Evolutionary conservation across 1,284 basidiomycete genomes (phyloP), one percentile per base, ranked within the genome.

Genomic region (Puccinia hordei): DNA sequence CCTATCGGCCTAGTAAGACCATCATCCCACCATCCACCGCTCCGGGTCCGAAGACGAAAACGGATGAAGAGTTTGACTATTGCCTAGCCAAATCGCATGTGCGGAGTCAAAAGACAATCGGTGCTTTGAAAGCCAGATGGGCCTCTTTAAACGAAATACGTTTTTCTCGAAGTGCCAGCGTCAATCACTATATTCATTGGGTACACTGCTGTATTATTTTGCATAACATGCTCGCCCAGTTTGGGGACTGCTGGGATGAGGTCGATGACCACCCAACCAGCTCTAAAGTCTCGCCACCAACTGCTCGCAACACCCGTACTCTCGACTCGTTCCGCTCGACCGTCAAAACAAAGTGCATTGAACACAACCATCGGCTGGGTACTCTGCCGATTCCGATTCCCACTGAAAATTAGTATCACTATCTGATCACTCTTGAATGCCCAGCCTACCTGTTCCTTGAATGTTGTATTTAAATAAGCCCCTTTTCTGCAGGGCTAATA

Each of bases 61-160:
- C 27, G 41, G 57, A 73, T 30, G 57, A 59, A 38, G 72, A 73
- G 53, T 57, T 73, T 44, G 41, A 73, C 12, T 73, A 44, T 15
- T 73, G 53, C 35, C 38, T 73, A 59, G 49, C 72, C 27, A 73
- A 73, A 27, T 55, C 72, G 15, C 72, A 59, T 59, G 38, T 13
- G 19, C 72, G 51, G n/a, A 73, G 41, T 73, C 19, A 38, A n/a
- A 53, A 61, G 41, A 24, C 72, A 1, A 73, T 73, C 10, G 72
- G 55, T 12, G 24, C 22, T 10, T 61, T 73, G 22, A 59, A 44
- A n/a, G 38, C 33, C 8, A 53, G 53, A 35, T 73, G 72, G 72
- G 55, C 55, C 19, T 73, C 72, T 0, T 22, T 73, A 12, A 55
- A 73, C 17, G 41, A 59, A n/a, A 55, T 73, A 0, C 72, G 72